A percentile compares a stretch with the other conserved stretches of the same genome.
phyloP scores from a whole-genome alignment of 1,284 basidiomycete genomes.

The Apiotrichum akiyoshidainum region DNA sequence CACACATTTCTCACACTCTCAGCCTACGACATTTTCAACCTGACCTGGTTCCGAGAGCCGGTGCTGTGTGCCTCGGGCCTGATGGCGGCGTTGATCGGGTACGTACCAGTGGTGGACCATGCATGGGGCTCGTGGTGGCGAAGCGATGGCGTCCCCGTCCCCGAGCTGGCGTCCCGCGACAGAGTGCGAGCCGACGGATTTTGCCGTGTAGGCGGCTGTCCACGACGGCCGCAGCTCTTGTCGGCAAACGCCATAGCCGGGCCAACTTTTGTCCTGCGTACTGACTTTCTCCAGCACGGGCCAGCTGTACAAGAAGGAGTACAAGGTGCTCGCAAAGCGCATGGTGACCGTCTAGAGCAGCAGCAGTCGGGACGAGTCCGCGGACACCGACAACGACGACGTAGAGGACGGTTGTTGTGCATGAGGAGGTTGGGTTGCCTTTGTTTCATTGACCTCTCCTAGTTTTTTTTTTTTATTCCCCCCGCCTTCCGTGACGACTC shows the following conservation, averaged over 20 bases:
- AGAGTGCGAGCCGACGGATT: background rate
- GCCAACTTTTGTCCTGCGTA: no score
- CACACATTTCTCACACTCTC: background rate
- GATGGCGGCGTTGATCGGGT: slow-evolving; percentile 40
- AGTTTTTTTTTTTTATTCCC: no score
- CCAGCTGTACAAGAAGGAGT: slow-evolving; percentile 19
- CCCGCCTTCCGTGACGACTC: no score
- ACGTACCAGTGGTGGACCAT: slow-evolving; percentile 13
- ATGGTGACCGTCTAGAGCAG: background rate
- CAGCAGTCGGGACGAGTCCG: no score
- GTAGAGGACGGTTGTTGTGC: no score
- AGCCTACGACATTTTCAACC: slow-evolving; percentile 46
- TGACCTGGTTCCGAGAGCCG: slow-evolving; percentile 38
- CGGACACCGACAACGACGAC: no score
- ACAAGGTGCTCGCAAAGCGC: slow-evolving; percentile 8
- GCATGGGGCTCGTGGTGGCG: background rate
- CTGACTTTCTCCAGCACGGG: slow-evolving; percentile 11
- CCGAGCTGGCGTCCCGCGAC: background rate
- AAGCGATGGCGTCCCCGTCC: background rate
- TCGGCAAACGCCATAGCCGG: no score
- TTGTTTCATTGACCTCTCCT: no score
- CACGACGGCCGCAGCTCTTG: background rate
- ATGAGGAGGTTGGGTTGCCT: no score
- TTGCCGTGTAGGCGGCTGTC: background rate
- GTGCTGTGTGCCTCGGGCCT: slow-evolving; percentile 42